Conservation (phyloP, 2,329 filamentous ascomycete species). For the Pyrenochaeta sp. region DNA sequence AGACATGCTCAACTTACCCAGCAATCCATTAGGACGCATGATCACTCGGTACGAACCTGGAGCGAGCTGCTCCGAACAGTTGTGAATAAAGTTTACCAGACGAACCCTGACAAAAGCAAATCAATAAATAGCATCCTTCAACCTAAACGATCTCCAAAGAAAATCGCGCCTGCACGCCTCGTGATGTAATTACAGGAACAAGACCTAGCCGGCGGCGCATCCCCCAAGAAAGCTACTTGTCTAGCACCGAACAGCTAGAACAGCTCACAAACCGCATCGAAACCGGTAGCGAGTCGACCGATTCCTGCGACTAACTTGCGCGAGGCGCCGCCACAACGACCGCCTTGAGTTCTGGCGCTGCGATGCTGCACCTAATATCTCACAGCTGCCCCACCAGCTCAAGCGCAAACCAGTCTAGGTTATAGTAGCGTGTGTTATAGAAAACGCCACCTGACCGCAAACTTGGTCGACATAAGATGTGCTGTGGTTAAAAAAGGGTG, state of each 20-base stretch:
- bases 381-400: no score
- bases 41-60: not conserved
- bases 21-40: no score
- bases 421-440: not conserved
- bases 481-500: not conserved
- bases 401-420: no score
- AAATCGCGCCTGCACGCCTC: no score
- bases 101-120: no score
- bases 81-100: not conserved
- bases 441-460: conserved; percentile 3
- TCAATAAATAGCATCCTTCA: no score
- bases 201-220: no score
- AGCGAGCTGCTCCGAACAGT: not conserved
- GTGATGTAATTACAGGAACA: no score
- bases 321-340: not conserved
- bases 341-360: no score
- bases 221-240: no score
- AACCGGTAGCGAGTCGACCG: not conserved
- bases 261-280: not conserved
- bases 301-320: not conserved
- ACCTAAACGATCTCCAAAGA: no score
- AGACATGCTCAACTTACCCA: not conserved
- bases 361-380: no score
- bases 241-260: not conserved
- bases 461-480: conserved; percentile 1